These are phyloP conservation scores for Tricholoma sp. DNA, from an alignment of 768 basidiomycete species.

Conservation along the genomic window DNA sequence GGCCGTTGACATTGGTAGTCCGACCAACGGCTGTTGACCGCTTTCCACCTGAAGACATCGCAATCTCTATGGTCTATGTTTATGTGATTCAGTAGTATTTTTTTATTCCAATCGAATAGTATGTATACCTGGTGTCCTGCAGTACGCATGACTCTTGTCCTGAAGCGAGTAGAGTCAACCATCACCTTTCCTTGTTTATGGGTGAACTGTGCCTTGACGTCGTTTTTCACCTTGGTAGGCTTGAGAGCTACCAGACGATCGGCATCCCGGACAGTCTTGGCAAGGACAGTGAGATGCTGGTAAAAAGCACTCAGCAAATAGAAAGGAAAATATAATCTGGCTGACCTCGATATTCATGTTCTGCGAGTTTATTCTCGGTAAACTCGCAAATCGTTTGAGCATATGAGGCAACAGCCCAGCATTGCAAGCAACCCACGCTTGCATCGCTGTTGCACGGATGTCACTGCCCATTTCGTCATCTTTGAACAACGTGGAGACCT, in stretches of 20 bases:
- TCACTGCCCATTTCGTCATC: constrained; percentile 17
- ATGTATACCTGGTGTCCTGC: constrained; percentile 23
- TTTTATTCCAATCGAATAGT: not conserved
- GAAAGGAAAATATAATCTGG: not conserved
- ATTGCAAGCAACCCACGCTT: constrained; percentile 42
- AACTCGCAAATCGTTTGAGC: constrained; percentile 2
- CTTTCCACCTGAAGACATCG: constrained; percentile 10
- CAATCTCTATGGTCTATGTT: constrained; percentile 18
- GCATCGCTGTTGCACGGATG: constrained; percentile 24
- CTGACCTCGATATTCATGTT: constrained; percentile 24
- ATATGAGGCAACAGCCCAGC: constrained; percentile 24
- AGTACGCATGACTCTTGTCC: constrained; percentile 32
- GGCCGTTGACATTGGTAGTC: constrained; percentile 31
- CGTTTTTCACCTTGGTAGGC: constrained; percentile 42
- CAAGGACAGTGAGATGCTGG: constrained; percentile 34
- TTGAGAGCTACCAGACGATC: constrained; percentile 36
- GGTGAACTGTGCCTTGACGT: constrained; percentile 29
- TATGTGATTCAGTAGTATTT: not conserved
- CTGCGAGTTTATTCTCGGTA: constrained; percentile 21
- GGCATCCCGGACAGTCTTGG: constrained; percentile 34
- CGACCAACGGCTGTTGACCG: constrained; percentile 15
- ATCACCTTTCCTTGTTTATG: constrained; percentile 25
- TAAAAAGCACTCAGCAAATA: not conserved
- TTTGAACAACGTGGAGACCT: constrained; percentile 26
- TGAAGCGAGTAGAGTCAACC: constrained; percentile 36